Conservation (phyloP, 2,329 filamentous ascomycete species). For the Colletotrichum sansevieriae region DNA sequence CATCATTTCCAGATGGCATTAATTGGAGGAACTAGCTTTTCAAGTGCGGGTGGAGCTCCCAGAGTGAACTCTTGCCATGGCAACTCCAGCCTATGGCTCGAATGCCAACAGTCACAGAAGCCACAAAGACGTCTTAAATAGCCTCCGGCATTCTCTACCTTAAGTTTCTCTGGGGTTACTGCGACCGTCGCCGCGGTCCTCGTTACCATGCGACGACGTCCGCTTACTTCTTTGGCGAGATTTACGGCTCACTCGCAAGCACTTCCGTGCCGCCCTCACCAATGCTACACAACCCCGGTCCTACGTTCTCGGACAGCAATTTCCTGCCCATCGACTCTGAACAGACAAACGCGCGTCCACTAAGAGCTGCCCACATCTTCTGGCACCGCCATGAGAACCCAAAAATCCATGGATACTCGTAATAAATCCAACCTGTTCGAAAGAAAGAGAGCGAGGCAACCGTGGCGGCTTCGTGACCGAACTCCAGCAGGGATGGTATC, state of each 20-base stretch:
- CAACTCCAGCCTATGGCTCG: not conserved
- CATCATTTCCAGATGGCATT: not conserved
- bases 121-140: not conserved
- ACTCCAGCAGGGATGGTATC: constrained; percentile 14
- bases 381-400: not conserved
- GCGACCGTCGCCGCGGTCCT: constrained; percentile 2
- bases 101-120: not conserved
- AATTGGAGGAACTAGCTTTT: constrained; percentile 8
- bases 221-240: constrained; percentile 1
- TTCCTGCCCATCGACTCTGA: not conserved
- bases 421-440: not conserved
- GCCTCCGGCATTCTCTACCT: not conserved
- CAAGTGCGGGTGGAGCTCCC: constrained; percentile 26
- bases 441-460: not conserved
- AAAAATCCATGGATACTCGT: not conserved
- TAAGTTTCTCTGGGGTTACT: too few relatives aligned
- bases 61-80: constrained; percentile 30
- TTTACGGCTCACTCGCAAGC: constrained; percentile 20
- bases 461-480: constrained; percentile 10
- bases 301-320: not conserved
- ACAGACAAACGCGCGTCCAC: too few relatives aligned
- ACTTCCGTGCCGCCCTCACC: not conserved
- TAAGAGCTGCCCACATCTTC: not conserved
- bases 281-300: not conserved
- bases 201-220: constrained; percentile 1